These are phyloP conservation scores for Sphaerulina populicola DNA, from an alignment of 2,329 filamentous ascomycete genomes.

Conservation along the genomic window DNA sequence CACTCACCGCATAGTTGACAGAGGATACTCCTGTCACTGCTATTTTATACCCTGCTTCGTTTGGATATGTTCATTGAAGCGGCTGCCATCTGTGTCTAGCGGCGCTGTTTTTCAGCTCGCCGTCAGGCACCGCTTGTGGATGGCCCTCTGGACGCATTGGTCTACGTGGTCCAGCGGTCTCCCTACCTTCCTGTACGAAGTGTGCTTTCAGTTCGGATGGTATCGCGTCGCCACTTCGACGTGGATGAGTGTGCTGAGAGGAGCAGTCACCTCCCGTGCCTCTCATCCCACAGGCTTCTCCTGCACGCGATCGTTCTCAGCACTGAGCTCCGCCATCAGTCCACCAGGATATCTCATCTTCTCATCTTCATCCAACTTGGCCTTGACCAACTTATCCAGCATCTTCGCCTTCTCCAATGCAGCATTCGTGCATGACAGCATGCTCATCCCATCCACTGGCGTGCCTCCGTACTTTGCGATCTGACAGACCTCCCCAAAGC, in stretches of 20 bases:
- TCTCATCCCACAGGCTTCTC: conserved; percentile 11
- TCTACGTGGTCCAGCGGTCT: not conserved
- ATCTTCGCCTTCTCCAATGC: conserved; percentile 74
- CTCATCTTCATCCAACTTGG: conserved; percentile 65
- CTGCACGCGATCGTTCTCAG: conserved; percentile 59
- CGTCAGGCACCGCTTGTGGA: no score
- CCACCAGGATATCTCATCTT: conserved; percentile 72
- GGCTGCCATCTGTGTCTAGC: no score
- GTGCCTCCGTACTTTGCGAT: conserved; percentile 82
- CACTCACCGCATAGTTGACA: no score
- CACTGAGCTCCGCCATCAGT: conserved; percentile 67
- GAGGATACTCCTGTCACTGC: no score
- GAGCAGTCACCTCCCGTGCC: no score
- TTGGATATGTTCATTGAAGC: no score
- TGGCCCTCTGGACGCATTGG: not conserved
- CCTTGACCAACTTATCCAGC: conserved; percentile 64
- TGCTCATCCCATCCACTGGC: conserved; percentile 66
- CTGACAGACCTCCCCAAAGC: conserved; percentile 82
- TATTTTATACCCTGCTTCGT: no score
- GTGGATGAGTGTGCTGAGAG: not conserved
- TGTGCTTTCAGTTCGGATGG: not conserved
- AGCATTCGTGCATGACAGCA: conserved; percentile 67
- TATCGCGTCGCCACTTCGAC: not conserved
- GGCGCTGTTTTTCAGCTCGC: no score
- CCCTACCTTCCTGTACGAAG: not conserved